Evolutionary conservation across 1,284 basidiomycete species (phyloP), one percentile per base, ranked within the genome.

Genomic region (Veloboletus limbatus): DNA sequence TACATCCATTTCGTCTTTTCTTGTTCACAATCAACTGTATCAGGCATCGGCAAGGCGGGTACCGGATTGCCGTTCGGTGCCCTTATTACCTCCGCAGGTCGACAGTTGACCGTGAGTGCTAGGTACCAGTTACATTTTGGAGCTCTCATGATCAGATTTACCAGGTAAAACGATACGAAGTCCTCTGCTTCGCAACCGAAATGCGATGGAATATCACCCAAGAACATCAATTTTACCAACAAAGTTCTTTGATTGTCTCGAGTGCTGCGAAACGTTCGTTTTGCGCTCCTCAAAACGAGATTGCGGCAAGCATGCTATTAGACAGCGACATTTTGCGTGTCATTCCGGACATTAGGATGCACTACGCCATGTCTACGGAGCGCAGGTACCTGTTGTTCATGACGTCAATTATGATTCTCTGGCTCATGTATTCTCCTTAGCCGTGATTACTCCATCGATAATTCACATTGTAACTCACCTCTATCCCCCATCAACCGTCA

Each of bases 151-250:
- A 39, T 39, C 24, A 31, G 26, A 16, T 40, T 26, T 34, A 24
- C 34, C 16, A 59, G 61, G 54, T 62, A 20, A 62, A 54, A 20
- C 54, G 37, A 1, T 67, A 67, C 41, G 62, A 67, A 41, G 55
- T 62, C 16, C 59, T 62, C 26, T 66, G 63, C 38, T 64, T 65
- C 13, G 60, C 56, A 1, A 43, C 18, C 4, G 40, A 47, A 40
- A 59, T 65, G 60, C 49, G 58, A 40, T 66, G 60, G 64, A 43
- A n/a, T 8, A 38, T 60, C 18, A 25, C 30, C 7, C 31, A 43
- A 21, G 45, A 36, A 17, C 40, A 7, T 11, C 37, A 50, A 28
- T 2, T 4, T 11, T 4, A 52, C 17, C 53, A 59, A 25, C 62
- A 65, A 49, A 46, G 60, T 21, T 52, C 56, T 21, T 41, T 48